Percentiles rank a stretch among this genome's conserved stretches.
Evolutionary conservation across 805 yeast genomes (phyloP).

Genomic region (Teunomyces barrocoloradensis): DNA sequence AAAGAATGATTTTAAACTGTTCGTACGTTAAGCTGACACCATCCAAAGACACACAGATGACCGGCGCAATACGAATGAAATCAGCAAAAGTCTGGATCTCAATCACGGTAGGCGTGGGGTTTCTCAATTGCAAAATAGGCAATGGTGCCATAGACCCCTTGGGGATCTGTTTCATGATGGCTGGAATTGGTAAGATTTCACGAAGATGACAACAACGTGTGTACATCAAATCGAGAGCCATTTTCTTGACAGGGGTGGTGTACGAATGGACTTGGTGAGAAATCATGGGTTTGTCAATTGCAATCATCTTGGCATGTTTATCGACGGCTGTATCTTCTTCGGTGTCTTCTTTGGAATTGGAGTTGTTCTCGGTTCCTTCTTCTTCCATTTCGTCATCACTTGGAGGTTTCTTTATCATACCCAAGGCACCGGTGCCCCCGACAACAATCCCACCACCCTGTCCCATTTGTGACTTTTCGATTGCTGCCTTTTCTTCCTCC

Average conservation of each 20-base stretch:
- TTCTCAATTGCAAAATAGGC: constrained; percentile 66
- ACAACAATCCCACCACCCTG: constrained; percentile 69
- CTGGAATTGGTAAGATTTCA: constrained; percentile 89
- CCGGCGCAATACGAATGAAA: constrained; percentile 81
- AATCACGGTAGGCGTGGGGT: constrained; percentile 87
- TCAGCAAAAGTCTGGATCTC: constrained; percentile 88
- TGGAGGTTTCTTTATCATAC: constrained; percentile 25
- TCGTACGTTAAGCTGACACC: constrained; percentile 72
- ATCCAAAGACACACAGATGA: constrained; percentile 72
- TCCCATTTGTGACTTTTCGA: constrained; percentile 40
- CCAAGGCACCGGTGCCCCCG: constrained; percentile 72
- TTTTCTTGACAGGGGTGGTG: constrained; percentile 36
- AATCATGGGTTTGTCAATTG: constrained; percentile 35
- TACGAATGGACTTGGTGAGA: constrained; percentile 17
- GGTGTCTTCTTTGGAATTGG: constrained; percentile 4
- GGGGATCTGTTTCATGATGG: constrained; percentile 78
- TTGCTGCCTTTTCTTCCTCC: constrained; percentile 47
- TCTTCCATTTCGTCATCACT: constrained; percentile 7
- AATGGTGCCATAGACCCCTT: constrained; percentile 76
- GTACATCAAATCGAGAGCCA: constrained; percentile 70
- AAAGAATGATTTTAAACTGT: constrained; percentile 71
- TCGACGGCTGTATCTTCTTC: constrained; percentile 22
- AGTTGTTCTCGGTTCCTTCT: constrained; percentile 14
- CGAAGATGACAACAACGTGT: constrained; percentile 92
- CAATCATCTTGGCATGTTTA: constrained; percentile 22